A percentile compares a stretch with the other conserved stretches of the same genome.
Conservation (phyloP, 345 rosid genomes). For the Syzygium jambos region DNA sequence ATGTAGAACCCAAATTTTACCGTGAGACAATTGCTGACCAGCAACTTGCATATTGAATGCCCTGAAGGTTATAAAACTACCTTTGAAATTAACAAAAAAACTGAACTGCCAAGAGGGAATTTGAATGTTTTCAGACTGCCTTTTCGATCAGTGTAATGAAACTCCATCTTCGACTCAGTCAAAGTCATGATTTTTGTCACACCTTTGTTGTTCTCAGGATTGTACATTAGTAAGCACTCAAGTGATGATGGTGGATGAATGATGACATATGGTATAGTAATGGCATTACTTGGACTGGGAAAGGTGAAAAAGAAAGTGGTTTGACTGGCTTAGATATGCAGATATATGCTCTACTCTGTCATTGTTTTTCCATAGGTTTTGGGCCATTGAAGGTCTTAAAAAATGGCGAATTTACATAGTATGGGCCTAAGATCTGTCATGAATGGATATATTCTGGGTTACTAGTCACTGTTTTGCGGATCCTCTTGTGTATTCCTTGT, state of each 20-base stretch:
- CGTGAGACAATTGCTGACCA: neutral
- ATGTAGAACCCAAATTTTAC: neutral
- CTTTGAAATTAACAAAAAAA: neutral
- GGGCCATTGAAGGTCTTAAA: neutral
- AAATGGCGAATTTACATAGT: neutral
- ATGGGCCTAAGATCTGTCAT: neutral
- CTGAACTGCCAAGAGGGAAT: neutral
- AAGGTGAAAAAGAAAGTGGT: neutral
- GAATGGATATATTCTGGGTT: neutral
- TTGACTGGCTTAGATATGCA: neutral
- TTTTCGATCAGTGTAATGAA: neutral
- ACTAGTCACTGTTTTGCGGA: neutral
- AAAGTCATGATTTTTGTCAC: neutral
- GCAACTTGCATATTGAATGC: neutral
- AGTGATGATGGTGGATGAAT: neutral
- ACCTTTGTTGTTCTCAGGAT: neutral
- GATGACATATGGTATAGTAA: neutral
- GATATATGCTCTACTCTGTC: neutral
- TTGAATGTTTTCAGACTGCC: neutral
- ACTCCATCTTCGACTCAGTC: neutral
- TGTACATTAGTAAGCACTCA: neutral
- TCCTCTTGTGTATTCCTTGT: neutral
- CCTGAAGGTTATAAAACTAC: neutral
- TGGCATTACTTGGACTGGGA: neutral
- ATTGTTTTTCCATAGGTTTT: neutral